phyloP scores from a whole-genome alignment of 106 monocot genomes.

The Platanthera guangdongensis region DNA sequence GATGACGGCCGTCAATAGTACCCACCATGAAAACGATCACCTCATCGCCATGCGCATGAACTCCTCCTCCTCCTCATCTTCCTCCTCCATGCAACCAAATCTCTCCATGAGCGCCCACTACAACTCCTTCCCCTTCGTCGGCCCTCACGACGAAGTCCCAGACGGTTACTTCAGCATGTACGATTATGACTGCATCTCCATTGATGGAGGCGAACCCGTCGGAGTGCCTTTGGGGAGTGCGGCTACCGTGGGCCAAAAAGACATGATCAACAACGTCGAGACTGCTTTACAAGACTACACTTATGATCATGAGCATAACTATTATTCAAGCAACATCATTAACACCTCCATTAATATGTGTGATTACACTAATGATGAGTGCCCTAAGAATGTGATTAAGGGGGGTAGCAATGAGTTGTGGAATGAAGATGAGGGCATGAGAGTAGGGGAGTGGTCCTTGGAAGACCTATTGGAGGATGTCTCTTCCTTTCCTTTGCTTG shows the following conservation, averaged over 20 bases:
- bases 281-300: background rate
- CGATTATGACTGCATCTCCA: background rate
- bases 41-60: slow-evolving; percentile 15
- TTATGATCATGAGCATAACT: background rate
- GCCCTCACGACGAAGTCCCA: background rate
- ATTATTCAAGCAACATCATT: background rate
- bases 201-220: slow-evolving; percentile 11
- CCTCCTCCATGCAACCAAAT: slow-evolving; percentile 18
- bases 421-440: slow-evolving; percentile 28
- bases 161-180: slow-evolving; percentile 14
- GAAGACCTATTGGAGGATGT: slow-evolving; percentile 65
- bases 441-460: slow-evolving; percentile 63
- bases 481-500: slow-evolving; percentile 75
- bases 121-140: slow-evolving; percentile 17
- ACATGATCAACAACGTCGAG: background rate
- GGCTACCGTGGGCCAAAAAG: slow-evolving; percentile 22
- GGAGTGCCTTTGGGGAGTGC: slow-evolving; percentile 31
- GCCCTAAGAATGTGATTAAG: background rate
- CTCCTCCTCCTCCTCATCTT: slow-evolving; percentile 21
- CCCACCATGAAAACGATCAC: slow-evolving; percentile 4
- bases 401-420: slow-evolving; percentile 12
- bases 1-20: background rate
- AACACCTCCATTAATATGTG: background rate
- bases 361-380: background rate
- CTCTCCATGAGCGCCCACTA: slow-evolving; percentile 10